Evolutionary conservation across 148 eudicot genomes (phyloP).

Genomic region (Rhododendron ferrugineum): DNA sequence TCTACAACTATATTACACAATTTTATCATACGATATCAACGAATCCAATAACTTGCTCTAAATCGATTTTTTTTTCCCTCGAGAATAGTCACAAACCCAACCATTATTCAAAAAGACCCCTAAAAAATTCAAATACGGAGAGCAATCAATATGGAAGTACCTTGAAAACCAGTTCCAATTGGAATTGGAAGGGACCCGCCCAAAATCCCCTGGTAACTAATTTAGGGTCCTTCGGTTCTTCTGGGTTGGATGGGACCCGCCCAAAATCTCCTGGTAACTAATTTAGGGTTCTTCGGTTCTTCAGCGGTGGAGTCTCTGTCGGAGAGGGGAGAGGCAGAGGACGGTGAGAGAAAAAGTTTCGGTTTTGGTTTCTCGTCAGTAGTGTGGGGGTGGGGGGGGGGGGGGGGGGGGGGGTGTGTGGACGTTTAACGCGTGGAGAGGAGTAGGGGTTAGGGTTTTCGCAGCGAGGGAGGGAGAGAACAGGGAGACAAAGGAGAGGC

Average conservation of each 20-base stretch:
- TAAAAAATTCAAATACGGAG: not conserved
- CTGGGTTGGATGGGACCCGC: not conserved
- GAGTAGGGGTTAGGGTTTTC: not conserved
- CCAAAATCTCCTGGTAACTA: not conserved
- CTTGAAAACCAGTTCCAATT: not conserved
- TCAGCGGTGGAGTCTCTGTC: not conserved
- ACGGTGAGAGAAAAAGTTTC: not conserved
- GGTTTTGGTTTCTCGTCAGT: not conserved
- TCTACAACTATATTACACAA: not conserved
- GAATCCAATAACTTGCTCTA: no score
- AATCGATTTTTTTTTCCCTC: no score
- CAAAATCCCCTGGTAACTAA: not conserved
- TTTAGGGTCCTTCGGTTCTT: not conserved
- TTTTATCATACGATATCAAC: no score
- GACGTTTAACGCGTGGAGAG: not conserved
- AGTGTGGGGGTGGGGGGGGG: not conserved
- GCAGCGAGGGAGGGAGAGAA: not conserved
- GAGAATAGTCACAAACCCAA: no score
- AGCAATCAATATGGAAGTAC: not conserved
- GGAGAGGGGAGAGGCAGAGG: not conserved
- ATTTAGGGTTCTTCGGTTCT: not conserved
- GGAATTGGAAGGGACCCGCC: not conserved
- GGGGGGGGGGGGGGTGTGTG: no score
- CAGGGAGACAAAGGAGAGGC: not conserved
- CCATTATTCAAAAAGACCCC: not conserved